A percentile compares a stretch with the other conserved stretches of the same genome.
phyloP scores from a whole-genome alignment of 2,329 filamentous ascomycete species.

The Aspergillus bombycis region DNA sequence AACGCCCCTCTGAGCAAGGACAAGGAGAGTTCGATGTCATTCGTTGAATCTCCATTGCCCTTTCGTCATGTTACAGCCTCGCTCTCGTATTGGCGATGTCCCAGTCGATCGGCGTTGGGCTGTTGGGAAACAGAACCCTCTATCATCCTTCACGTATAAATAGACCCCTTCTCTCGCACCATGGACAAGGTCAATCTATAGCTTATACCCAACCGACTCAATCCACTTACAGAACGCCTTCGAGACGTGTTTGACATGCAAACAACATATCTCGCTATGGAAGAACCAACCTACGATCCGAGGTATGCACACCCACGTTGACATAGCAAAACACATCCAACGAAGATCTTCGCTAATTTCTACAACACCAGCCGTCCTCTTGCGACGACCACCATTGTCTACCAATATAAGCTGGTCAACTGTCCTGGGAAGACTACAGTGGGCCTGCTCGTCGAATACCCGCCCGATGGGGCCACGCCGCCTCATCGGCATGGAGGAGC shows the following conservation, averaged over 20 bases:
- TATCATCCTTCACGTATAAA: not conserved
- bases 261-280: not conserved
- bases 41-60: too few relatives aligned
- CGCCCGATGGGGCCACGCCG: conserved; percentile 46
- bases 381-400: conserved; percentile 30
- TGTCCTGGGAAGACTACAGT: conserved; percentile 46
- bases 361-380: conserved; percentile 30
- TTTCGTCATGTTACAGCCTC: not conserved
- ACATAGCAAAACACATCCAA: not conserved
- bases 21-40: too few relatives aligned
- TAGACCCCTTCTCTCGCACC: not conserved
- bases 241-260: not conserved
- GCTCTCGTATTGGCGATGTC: not conserved
- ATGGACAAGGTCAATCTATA: not conserved
- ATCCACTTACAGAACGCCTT: not conserved
- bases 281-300: not conserved
- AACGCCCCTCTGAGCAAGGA: too few relatives aligned
- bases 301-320: not conserved
- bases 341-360: not conserved
- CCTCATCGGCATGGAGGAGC: conserved; percentile 53
- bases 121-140: not conserved
- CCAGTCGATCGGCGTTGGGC: not conserved
- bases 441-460: conserved; percentile 41
- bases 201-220: not conserved
- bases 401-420: conserved; percentile 43